Evolutionary conservation across 768 basidiomycete genomes (phyloP).

Genomic region (Boletus rubroflammeus): DNA sequence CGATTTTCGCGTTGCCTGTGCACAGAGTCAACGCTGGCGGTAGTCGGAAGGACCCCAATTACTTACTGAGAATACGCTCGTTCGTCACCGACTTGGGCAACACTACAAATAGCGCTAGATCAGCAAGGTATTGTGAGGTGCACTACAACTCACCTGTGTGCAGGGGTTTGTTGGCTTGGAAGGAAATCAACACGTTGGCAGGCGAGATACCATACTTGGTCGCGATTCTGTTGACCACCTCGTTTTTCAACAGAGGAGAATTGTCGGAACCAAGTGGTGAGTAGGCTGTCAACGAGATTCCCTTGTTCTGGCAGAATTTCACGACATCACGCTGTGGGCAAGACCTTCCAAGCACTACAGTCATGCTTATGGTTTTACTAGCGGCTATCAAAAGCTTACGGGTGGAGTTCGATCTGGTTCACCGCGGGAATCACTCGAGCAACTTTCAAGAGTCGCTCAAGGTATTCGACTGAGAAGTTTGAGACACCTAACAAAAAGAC

Average conservation of each 20-base stretch:
- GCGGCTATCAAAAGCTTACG: constrained; percentile 39
- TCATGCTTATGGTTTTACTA: background rate
- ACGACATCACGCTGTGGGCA: constrained; percentile 67
- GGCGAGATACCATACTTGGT: constrained; percentile 54
- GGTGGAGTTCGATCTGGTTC: constrained; percentile 79
- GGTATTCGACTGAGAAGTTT: constrained; percentile 65
- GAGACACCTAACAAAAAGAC: constrained; percentile 47
- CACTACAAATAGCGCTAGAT: constrained; percentile 35
- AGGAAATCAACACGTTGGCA: constrained; percentile 66
- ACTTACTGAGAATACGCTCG: constrained; percentile 54
- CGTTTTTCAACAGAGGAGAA: constrained; percentile 63
- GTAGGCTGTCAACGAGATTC: constrained; percentile 73
- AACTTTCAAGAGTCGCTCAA: constrained; percentile 57
- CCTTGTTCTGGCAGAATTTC: constrained; percentile 55
- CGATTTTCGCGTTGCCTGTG: constrained; percentile 54
- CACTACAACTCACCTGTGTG: constrained; percentile 40
- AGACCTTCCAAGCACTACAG: constrained; percentile 35
- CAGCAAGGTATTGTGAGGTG: constrained; percentile 5
- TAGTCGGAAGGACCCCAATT: background rate
- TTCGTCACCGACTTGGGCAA: constrained; percentile 77
- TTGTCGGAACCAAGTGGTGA: constrained; percentile 73
- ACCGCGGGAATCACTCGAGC: constrained; percentile 62
- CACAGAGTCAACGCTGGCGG: background rate
- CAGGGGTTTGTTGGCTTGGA: constrained; percentile 65
- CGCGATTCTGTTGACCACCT: constrained; percentile 58